A percentile compares a stretch with the other conserved stretches of the same genome.
Conservation (phyloP, 805 yeast genomes). For the Saccharomycopsis selenospora region DNA sequence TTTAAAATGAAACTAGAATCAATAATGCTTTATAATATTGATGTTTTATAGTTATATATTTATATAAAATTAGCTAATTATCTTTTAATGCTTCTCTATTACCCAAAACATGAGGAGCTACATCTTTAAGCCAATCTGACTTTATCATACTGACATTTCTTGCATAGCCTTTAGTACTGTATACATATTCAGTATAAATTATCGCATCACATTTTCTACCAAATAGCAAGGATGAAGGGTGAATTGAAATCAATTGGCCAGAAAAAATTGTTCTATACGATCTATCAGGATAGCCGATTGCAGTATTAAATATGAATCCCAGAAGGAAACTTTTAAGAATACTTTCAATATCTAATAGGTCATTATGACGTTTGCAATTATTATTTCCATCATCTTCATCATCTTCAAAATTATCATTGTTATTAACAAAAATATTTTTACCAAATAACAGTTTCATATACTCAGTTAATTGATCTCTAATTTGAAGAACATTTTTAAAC, state of each 20-base stretch:
- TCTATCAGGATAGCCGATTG: constrained; percentile 91
- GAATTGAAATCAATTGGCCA: constrained; percentile 81
- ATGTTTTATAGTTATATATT: too few species aligned
- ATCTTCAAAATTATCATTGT: constrained; percentile 10
- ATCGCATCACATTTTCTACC: constrained; percentile 79
- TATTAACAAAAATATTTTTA: constrained; percentile 11
- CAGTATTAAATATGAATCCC: constrained; percentile 85
- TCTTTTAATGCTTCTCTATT: constrained; percentile 24
- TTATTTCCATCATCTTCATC: constrained; percentile 26
- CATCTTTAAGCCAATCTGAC: constrained; percentile 78
- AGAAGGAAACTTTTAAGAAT: constrained; percentile 72
- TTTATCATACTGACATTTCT: constrained; percentile 79
- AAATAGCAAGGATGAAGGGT: constrained; percentile 84
- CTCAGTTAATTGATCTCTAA: constrained; percentile 65
- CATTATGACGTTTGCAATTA: constrained; percentile 23
- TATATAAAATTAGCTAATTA: too few species aligned
- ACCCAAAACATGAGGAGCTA: constrained; percentile 60
- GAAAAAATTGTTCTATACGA: constrained; percentile 79
- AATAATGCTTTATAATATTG: too few species aligned
- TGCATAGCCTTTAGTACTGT: constrained; percentile 88
- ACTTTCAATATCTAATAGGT: constrained; percentile 43
- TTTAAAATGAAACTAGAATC: too few species aligned
- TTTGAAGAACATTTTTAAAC: constrained; percentile 65
- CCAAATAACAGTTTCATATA: constrained; percentile 51
- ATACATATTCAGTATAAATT: constrained; percentile 92